Conservation (phyloP, 2,329 filamentous ascomycete species). For the Calycina herbarum region DNA sequence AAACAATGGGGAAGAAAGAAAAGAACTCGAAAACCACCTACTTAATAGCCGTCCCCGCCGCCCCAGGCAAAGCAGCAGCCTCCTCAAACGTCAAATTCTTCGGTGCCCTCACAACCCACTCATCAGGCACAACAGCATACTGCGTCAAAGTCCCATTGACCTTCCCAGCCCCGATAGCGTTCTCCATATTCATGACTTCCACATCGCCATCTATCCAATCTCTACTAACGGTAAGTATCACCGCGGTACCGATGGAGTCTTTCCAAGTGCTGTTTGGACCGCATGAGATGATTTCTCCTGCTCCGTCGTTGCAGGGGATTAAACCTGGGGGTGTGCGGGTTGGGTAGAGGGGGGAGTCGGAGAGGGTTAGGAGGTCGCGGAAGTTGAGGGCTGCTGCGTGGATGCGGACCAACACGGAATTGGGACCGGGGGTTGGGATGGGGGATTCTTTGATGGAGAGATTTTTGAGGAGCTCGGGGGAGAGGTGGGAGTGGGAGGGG, state of each 20-base stretch:
- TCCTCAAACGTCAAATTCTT: conserved; percentile 58
- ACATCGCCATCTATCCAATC: conserved; percentile 38
- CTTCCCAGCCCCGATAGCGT: conserved; percentile 57
- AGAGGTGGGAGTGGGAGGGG: conserved; percentile 12
- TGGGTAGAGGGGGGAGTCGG: conserved; percentile 23
- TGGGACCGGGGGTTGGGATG: conserved; percentile 14
- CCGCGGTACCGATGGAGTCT: conserved; percentile 59
- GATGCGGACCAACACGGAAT: conserved; percentile 22
- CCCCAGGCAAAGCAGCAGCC: conserved; percentile 59
- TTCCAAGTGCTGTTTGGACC: conserved; percentile 46
- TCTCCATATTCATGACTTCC: conserved; percentile 37
- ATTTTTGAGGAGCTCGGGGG: conserved; percentile 13
- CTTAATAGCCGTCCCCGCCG: conserved; percentile 58
- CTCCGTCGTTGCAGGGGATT: conserved; percentile 69
- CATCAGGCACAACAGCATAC: conserved; percentile 57
- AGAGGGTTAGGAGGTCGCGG: conserved; percentile 23
- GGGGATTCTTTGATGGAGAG: conserved; percentile 10
- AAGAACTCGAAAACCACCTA: too few species aligned
- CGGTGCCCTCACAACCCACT: conserved; percentile 54
- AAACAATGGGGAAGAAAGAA: too few species aligned
- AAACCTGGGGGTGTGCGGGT: conserved; percentile 8
- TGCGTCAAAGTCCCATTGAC: conserved; percentile 53
- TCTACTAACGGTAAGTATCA: conserved; percentile 63
- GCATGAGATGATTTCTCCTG: conserved; percentile 56
- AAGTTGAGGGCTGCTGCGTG: conserved; percentile 24